Percentiles rank a stretch among this genome's conserved stretches.
phyloP scores from a whole-genome alignment of 805 yeast species.

The Jamesozyma rosinii region DNA sequence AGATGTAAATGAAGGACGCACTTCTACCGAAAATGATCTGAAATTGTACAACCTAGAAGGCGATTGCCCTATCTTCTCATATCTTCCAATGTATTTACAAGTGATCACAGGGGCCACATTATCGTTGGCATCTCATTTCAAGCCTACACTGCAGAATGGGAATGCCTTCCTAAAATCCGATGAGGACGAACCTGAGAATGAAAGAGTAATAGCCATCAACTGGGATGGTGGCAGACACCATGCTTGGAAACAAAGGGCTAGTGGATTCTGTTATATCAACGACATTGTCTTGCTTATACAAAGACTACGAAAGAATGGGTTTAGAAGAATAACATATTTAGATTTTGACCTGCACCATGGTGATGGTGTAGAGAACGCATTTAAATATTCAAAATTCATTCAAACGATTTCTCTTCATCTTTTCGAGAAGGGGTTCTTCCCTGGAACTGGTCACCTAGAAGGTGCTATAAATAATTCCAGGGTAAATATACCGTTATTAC shows the following conservation, averaged over 20 bases:
- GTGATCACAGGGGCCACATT: slow-evolving; percentile 51
- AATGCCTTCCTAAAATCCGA: too few relatives aligned
- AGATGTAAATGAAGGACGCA: slow-evolving; percentile 1
- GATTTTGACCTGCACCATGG: slow-evolving; percentile 77
- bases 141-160: neutral
- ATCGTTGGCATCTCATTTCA: slow-evolving; percentile 36
- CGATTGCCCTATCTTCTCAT: slow-evolving; percentile 59
- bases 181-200: neutral
- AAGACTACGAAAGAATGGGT: slow-evolving; percentile 38
- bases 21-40: slow-evolving; percentile 10
- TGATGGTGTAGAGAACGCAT: slow-evolving; percentile 68
- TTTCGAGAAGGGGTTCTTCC: slow-evolving; percentile 58
- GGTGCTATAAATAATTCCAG: slow-evolving; percentile 13
- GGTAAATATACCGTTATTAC: slow-evolving; percentile 47
- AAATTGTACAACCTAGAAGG: slow-evolving; percentile 41
- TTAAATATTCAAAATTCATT: slow-evolving; percentile 45
- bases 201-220: slow-evolving; percentile 41
- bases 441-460: slow-evolving; percentile 51
- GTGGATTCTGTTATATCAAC: slow-evolving; percentile 68
- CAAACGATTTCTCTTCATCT: slow-evolving; percentile 57
- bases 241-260: slow-evolving; percentile 42
- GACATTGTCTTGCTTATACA: slow-evolving; percentile 55
- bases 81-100: slow-evolving; percentile 40
- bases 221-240: slow-evolving; percentile 83
- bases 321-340: slow-evolving; percentile 44